A percentile compares a stretch with the other conserved stretches of the same genome.
phyloP scores from a whole-genome alignment of 2,329 filamentous ascomycete species.

The Didymosphaeria variabile region DNA sequence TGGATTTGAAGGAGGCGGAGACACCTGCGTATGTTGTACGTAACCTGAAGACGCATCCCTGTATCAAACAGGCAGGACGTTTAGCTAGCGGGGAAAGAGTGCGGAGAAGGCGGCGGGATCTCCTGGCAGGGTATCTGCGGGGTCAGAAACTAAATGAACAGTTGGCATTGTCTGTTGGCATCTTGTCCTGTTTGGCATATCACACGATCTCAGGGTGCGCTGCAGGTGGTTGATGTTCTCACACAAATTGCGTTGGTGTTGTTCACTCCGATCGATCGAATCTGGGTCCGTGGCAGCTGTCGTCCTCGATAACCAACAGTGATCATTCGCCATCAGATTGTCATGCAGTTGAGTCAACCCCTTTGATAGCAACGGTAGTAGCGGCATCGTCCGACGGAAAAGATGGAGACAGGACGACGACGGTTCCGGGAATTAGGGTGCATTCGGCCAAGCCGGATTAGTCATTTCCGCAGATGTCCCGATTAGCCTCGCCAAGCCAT shows the following conservation, averaged over 20 bases:
- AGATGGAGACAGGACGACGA: conserved; percentile 1
- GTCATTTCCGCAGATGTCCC: conserved; percentile 30
- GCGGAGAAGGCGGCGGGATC: conserved; percentile 1
- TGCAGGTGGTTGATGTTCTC: neutral
- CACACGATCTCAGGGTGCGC: neutral
- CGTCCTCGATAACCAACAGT: neutral
- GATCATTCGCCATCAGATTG: neutral
- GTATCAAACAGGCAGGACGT: neutral
- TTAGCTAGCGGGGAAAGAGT: neutral
- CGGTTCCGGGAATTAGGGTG: conserved; percentile 13
- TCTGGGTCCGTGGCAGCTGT: neutral
- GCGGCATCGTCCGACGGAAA: conserved; percentile 25
- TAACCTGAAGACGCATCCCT: neutral
- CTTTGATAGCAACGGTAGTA: neutral
- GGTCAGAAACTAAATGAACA: neutral
- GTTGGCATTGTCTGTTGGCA: neutral
- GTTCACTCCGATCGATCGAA: neutral
- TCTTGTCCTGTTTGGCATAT: neutral
- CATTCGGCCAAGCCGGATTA: conserved; percentile 23
- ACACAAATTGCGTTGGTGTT: neutral
- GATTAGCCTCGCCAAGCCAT: conserved; percentile 31
- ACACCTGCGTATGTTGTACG: neutral
- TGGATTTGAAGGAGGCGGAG: neutral
- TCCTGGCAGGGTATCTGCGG: neutral
- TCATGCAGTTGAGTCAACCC: conserved; percentile 9